Base-by-base conservation (phyloP, 192 early-diverging fungal genomes). In the Spinellus fusiger region DNA sequence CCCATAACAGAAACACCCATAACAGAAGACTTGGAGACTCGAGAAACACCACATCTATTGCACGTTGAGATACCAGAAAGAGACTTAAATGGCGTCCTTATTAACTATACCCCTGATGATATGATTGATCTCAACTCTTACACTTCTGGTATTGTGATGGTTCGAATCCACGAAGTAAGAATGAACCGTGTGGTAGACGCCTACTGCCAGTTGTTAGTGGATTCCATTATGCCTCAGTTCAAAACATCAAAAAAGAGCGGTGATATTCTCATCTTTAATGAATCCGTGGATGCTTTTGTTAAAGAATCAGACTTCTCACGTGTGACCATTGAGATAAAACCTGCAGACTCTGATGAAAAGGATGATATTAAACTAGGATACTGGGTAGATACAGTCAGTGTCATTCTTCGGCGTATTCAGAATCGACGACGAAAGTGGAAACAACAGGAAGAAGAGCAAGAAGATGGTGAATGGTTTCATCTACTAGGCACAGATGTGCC, bases 141-240 rank as follows among this genome's bases (percentile, higher is more conserved):
- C 57, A 62, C 65, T 20, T 70, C 81, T 15, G 86, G 86, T 16
- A 78, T 88, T 8, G 25, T 88, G 13, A 59, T 69, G 6, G 60
- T 88, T 20, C 68, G 69, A 7, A 54, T 88, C 15, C 77, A 80
- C 55, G 76, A 77, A 47, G 76, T 71, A 1, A 26, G 56, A 29
- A 20, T 65, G n/a, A 9, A 34, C 7, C 46, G 18, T 7, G 16
- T 38, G 3, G 32, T 16, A 5, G 27, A 64, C n/a, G 65, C 55
- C 0, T 84, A 83, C 38, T 73, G 69, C 28, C 74, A 83, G 46
- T 44, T 44, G n/a, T n/a, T n/a, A n/a, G 54, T 84, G 6, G 79
- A 83, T 65, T 66, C 66, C 8, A 53, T 62, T 27, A 47, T 44
- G 13, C 59, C 71, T 18, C 68, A 71, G 35, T 77, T 74, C 61